A percentile compares a stretch with the other conserved stretches of the same genome.
Conservation (phyloP, 139 green algal genomes). For the Trebouxia sp. region DNA sequence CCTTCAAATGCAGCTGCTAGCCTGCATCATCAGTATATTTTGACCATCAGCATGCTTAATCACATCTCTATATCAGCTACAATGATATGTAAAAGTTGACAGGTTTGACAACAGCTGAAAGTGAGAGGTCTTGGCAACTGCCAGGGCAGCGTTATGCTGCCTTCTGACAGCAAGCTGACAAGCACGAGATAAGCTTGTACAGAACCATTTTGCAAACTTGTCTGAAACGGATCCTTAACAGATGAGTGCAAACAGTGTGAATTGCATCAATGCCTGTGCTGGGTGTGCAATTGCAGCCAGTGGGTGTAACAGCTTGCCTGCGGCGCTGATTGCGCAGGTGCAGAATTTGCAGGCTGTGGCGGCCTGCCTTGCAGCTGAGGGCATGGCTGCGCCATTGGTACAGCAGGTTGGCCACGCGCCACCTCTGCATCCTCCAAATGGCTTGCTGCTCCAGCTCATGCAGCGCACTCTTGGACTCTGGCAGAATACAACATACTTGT, state of each 20-base stretch:
- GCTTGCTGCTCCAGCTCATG: not conserved
- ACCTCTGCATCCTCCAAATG: slow-evolving; percentile 18
- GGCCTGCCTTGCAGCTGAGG: slow-evolving; percentile 12
- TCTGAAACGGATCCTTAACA: not conserved
- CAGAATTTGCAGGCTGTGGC: not conserved
- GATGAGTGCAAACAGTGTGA: not conserved
- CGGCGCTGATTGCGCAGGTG: not conserved
- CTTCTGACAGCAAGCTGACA: too few relatives aligned
- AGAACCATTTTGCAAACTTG: not conserved
- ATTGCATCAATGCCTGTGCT: too few relatives aligned
- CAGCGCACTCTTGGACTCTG: slow-evolving; percentile 4
- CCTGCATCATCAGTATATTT: too few relatives aligned
- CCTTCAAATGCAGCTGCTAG: not conserved
- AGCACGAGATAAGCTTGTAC: too few relatives aligned
- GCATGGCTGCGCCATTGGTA: not conserved
- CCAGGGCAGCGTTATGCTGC: too few relatives aligned
- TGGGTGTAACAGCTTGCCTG: too few relatives aligned
- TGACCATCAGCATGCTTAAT: too few relatives aligned
- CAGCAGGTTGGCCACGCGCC: not conserved
- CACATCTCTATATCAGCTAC: too few relatives aligned
- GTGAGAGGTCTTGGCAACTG: too few relatives aligned
- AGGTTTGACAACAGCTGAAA: too few relatives aligned
- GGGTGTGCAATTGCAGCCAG: too few relatives aligned
- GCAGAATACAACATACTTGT: not conserved
- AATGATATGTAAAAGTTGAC: too few relatives aligned